phyloP scores from a whole-genome alignment of 1,139 yeast species.

The Zygosaccharomyces pseudobailii region DNA sequence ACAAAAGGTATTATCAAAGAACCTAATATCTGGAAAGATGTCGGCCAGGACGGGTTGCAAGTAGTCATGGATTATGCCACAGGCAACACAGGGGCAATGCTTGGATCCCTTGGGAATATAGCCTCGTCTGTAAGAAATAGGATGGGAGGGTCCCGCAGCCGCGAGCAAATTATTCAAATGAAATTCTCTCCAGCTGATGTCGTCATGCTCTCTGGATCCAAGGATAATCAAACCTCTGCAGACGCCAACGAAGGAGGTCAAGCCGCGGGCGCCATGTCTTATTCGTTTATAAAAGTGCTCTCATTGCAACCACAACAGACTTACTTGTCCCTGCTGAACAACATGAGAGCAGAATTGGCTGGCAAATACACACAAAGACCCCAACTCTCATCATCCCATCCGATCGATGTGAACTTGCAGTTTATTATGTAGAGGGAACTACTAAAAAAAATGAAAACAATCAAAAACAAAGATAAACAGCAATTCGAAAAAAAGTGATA shows the following conservation, averaged over 20 bases:
- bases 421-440: conserved; percentile 38
- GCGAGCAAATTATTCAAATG: conserved; percentile 44
- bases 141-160: conserved; percentile 33
- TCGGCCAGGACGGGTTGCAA: conserved; percentile 68
- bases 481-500: background rate
- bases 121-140: conserved; percentile 43
- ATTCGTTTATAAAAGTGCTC: conserved; percentile 76
- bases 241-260: conserved; percentile 75
- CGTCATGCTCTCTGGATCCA: conserved; percentile 81
- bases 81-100: conserved; percentile 60
- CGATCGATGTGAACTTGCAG: conserved; percentile 69
- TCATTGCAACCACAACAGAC: conserved; percentile 64
- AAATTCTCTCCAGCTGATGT: conserved; percentile 89
- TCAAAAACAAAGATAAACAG: background rate
- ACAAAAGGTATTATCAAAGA: conserved; percentile 90
- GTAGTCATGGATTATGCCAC: conserved; percentile 69
- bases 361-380: conserved; percentile 83
- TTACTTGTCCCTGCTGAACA: conserved; percentile 71
- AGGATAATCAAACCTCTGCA: conserved; percentile 76
- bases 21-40: conserved; percentile 81
- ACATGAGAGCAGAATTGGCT: conserved; percentile 65
- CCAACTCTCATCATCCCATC: conserved; percentile 80
- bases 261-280: conserved; percentile 93
- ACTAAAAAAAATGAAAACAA: background rate
- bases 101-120: conserved; percentile 45